Evolutionary conservation across 495 filamentous ascomycete genomes (phyloP).

Genomic region (Delitschia confertaspora): DNA sequence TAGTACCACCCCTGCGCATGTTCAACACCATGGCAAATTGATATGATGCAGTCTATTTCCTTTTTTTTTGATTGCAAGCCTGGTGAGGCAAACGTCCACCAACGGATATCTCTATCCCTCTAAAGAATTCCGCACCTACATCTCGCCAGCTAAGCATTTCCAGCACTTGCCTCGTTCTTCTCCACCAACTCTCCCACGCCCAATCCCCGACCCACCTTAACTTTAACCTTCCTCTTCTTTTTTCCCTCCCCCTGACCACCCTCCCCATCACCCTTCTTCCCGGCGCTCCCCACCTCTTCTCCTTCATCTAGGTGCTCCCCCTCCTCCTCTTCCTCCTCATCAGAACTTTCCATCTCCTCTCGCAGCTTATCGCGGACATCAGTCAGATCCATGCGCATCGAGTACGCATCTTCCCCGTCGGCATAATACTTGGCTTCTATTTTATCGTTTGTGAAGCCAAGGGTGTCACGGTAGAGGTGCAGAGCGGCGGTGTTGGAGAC

Average conservation of each 20-base stretch:
- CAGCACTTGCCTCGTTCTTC: conserved; percentile 49
- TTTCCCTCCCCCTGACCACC: conserved; percentile 70
- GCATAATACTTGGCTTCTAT: conserved; percentile 94
- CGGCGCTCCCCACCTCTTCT: conserved; percentile 30
- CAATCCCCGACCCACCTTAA: conserved; percentile 71
- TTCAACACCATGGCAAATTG: no score
- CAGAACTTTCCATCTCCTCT: conserved; percentile 40
- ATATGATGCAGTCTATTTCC: no score
- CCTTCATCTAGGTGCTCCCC: conserved; percentile 34
- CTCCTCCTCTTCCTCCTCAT: conserved; percentile 33
- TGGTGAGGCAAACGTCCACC: no score
- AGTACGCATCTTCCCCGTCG: conserved; percentile 92
- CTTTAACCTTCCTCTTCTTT: conserved; percentile 46
- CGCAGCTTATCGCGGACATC: conserved; percentile 34
- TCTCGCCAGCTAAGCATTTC: no score
- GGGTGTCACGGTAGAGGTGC: conserved; percentile 83
- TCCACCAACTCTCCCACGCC: conserved; percentile 83
- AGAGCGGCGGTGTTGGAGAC: conserved; percentile 86
- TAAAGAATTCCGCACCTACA: no score
- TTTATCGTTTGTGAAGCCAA: conserved; percentile 85
- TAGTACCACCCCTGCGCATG: no score
- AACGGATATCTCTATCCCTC: no score
- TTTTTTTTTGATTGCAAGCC: no score
- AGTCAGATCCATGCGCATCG: conserved; percentile 79
- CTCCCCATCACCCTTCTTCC: conserved; percentile 39